These are phyloP conservation scores for Scortechinia acanthostroma DNA, from an alignment of 2,329 filamentous ascomycete genomes.

Conservation along the genomic window DNA sequence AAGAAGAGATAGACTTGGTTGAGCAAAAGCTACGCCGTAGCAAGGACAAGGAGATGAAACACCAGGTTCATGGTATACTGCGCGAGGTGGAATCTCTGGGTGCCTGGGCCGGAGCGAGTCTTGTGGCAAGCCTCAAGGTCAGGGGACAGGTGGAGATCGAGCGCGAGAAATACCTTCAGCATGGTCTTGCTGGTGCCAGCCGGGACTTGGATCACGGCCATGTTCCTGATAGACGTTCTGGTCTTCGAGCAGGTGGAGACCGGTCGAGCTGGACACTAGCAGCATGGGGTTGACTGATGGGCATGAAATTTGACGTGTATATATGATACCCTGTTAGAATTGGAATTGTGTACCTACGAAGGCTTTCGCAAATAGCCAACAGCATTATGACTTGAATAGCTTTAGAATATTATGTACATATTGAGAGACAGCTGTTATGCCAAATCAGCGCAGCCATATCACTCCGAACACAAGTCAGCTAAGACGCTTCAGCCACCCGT, in stretches of 20 bases:
- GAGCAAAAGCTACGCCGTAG: constrained; percentile 44
- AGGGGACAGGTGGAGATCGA: constrained; percentile 66
- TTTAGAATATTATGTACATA: too few species aligned
- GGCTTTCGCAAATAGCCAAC: too few species aligned
- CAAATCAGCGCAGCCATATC: too few species aligned
- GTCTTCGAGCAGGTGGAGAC: background rate
- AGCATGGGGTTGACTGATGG: background rate
- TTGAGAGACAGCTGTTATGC: too few species aligned
- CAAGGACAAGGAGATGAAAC: constrained; percentile 21
- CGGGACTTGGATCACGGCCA: background rate
- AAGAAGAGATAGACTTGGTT: constrained; percentile 49
- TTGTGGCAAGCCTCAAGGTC: constrained; percentile 62
- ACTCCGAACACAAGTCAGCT: too few species aligned
- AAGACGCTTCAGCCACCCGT: too few species aligned
- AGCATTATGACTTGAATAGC: too few species aligned
- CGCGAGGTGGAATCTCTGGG: constrained; percentile 65
- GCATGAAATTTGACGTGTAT: too few species aligned
- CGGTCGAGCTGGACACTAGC: constrained; percentile 2
- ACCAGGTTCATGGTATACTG: constrained; percentile 44
- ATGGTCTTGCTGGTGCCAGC: constrained; percentile 53
- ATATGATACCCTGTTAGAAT: too few species aligned
- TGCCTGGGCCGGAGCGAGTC: constrained; percentile 68
- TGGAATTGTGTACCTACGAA: too few species aligned
- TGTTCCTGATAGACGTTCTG: background rate
- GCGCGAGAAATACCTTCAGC: constrained; percentile 62